Conservation (phyloP, 352 stramenopile genomes). For the Paralagenidium karlingii region DNA sequence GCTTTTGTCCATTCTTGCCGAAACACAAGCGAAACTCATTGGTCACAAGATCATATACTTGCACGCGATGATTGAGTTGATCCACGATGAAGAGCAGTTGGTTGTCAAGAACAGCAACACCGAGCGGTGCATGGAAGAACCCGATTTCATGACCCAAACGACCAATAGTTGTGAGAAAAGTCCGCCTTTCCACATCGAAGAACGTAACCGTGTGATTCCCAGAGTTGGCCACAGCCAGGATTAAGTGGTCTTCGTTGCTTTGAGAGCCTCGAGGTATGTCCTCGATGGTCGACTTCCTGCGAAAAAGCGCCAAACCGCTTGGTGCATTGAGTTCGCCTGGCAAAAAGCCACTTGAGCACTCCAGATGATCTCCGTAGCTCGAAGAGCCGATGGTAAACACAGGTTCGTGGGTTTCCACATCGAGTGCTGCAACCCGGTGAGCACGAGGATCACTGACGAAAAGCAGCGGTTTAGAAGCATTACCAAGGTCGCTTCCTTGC, state of each 20-base stretch:
- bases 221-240: constrained; percentile 32
- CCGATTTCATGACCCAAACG: constrained; percentile 38
- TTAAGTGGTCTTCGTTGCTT: not conserved
- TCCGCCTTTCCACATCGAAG: constrained; percentile 23
- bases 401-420: constrained; percentile 8
- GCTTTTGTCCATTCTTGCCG: too few species aligned
- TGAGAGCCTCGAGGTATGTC: too few species aligned
- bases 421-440: constrained; percentile 35
- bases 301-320: constrained; percentile 18
- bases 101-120: constrained; percentile 26
- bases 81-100: constrained; percentile 36
- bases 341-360: constrained; percentile 31
- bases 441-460: constrained; percentile 40
- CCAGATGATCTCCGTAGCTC: constrained; percentile 34
- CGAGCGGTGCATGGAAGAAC: constrained; percentile 42
- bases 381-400: constrained; percentile 31
- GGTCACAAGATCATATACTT: constrained; percentile 33
- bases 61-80: constrained; percentile 54
- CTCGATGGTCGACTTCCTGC: too few species aligned
- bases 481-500: not conserved
- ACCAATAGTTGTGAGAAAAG: constrained; percentile 26
- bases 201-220: constrained; percentile 47
- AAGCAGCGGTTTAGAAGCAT: constrained; percentile 4
- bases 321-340: constrained; percentile 37
- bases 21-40: too few species aligned